Conservation (phyloP, 306 rosid genomes). For the Arachis stenosperma region DNA sequence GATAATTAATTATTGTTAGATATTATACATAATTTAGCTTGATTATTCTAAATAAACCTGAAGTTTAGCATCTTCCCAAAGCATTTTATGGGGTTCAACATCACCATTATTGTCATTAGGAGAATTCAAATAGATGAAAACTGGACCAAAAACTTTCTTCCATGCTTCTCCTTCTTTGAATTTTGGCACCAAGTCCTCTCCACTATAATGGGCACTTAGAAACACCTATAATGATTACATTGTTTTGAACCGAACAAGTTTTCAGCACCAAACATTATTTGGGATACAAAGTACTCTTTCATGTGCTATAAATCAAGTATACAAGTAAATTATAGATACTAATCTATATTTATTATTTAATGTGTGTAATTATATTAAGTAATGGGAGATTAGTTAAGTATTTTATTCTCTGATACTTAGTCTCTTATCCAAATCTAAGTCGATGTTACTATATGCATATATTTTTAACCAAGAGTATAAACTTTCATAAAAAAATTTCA, state of each 20-base stretch:
- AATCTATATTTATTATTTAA: no score
- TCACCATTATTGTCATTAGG: conserved; percentile 38
- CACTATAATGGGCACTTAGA: conserved; percentile 86
- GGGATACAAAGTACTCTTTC: neutral
- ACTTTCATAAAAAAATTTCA: no score
- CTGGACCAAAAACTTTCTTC: conserved; percentile 92
- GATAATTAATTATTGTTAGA: neutral
- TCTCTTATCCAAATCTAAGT: no score
- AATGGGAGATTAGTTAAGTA: no score
- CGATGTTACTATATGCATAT: no score
- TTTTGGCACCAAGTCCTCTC: conserved; percentile 71
- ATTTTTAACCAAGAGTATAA: no score
- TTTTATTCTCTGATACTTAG: no score
- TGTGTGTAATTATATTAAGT: no score
- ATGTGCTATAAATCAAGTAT: neutral
- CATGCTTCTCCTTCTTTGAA: conserved; percentile 72
- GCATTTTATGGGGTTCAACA: conserved; percentile 40
- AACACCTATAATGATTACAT: conserved; percentile 57
- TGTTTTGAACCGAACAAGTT: neutral
- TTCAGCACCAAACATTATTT: neutral
- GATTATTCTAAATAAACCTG: conserved; percentile 55
- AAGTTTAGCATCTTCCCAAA: conserved; percentile 81
- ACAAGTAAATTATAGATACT: no score
- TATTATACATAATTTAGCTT: neutral
- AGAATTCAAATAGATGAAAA: conserved; percentile 74